Evolutionary conservation across 805 yeast species (phyloP).

Genomic region (Cyberlindnera samutprakarnensis): DNA sequence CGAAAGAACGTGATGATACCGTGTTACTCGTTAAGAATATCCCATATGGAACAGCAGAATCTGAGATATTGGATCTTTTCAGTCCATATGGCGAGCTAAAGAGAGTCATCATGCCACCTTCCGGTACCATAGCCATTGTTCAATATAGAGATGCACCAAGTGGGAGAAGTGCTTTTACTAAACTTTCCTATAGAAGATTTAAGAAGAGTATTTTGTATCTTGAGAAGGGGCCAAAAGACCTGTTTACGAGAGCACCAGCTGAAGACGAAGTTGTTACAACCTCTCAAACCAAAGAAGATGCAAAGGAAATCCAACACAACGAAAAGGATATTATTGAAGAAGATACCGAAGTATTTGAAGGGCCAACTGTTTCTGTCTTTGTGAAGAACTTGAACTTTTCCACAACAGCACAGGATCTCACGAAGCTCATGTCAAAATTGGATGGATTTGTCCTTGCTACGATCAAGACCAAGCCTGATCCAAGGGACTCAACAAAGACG

Average conservation of each 20-base stretch:
- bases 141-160: slow-evolving; percentile 78
- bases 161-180: slow-evolving; percentile 85
- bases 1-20: slow-evolving; percentile 67
- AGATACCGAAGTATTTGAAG: slow-evolving; percentile 39
- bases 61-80: slow-evolving; percentile 79
- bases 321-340: slow-evolving; percentile 25
- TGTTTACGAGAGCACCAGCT: slow-evolving; percentile 56
- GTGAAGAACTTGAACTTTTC: slow-evolving; percentile 87
- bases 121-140: slow-evolving; percentile 91
- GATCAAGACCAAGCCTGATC: slow-evolving; percentile 83
- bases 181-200: slow-evolving; percentile 79
- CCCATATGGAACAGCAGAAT: slow-evolving; percentile 76
- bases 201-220: slow-evolving; percentile 82
- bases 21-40: slow-evolving; percentile 83
- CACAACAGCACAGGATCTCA: slow-evolving; percentile 54
- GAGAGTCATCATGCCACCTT: slow-evolving; percentile 87
- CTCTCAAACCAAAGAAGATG: slow-evolving; percentile 22
- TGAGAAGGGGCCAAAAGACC: slow-evolving; percentile 87
- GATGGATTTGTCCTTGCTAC: slow-evolving; percentile 79
- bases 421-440: slow-evolving; percentile 56
- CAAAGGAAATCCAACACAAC: slow-evolving; percentile 18
- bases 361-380: slow-evolving; percentile 82
- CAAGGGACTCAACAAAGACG: slow-evolving; percentile 56
- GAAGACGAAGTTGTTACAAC: slow-evolving; percentile 17
- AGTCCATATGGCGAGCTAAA: slow-evolving; percentile 71